Base-by-base conservation (phyloP, 208 protist genomes). In the Trypanosoma scelopori region DNA sequence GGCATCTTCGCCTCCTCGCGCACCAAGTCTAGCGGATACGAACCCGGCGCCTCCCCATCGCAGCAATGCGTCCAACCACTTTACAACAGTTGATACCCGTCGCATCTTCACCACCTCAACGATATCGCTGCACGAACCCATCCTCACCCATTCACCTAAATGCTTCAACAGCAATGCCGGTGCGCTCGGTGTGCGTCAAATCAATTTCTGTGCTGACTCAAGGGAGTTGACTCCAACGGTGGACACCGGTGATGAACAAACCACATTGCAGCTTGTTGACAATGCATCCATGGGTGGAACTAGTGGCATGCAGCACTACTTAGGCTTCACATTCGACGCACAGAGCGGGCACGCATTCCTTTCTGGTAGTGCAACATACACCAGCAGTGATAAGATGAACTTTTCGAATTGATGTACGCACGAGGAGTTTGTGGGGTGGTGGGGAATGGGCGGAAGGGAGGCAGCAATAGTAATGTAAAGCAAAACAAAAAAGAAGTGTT, bases 321-420 rank as follows among this genome's bases (percentile, higher is more conserved):
- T 74, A 32, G 69, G 60, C 3, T 74, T 74, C 45, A 68, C 69
- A 30, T 74, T 58, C 23, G 53, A 74, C 27, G 37, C 39, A 18
- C 15, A 37, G 11, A 62, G 27, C 12, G 42, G 69, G 15, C 15
- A 37, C 46, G 16, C 59, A 18, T 60, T 63, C 20, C 60, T 74
- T 2, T 12, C 63, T n/a, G 61, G 61, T 2, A 23, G 55, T 39
- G 32, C 12, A 12, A 27, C 28, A 18, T 27, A 58, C 18, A 60
- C 22, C 20, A 32, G 42, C 20, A 27, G 4, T 48, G 51, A 42
- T 15, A 53, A 27, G 7, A 28, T 15, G 11, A 59, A 55, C 7
- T 65, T 48, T 27, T 60, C 41, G 20, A 35, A 3, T 27, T 49
- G 13, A 49, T 27, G 35, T 63, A 42, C n/a, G n/a, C n/a, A n/a